Conservation (phyloP, 2,329 filamentous ascomycete species). For the Beauveria brongniartii region DNA sequence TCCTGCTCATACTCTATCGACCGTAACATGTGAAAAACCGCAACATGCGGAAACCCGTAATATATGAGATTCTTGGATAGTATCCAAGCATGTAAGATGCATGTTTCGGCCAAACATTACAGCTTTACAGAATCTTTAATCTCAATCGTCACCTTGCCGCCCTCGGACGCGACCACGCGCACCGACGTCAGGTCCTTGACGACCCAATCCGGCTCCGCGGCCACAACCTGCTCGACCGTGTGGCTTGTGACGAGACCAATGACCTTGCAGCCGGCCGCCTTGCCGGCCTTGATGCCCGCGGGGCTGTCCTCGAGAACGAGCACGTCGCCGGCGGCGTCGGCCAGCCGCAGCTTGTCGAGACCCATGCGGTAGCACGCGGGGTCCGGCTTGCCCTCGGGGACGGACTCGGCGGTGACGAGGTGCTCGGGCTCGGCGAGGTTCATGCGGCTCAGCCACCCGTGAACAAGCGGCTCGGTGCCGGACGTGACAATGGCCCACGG, state of each 20-base stretch:
- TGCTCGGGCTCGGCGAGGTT: conserved; percentile 56
- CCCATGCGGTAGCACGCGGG: conserved; percentile 67
- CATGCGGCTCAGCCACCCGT: conserved; percentile 64
- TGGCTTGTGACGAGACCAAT: conserved; percentile 82
- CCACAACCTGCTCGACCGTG: conserved; percentile 59
- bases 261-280: conserved; percentile 78
- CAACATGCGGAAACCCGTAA: too few species aligned
- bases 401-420: conserved; percentile 69
- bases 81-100: not conserved
- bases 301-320: conserved; percentile 87
- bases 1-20: too few species aligned
- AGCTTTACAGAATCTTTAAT: conserved; percentile 51
- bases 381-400: conserved; percentile 68
- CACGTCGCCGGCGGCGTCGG: conserved; percentile 40
- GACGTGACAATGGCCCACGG: conserved; percentile 86
- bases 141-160: conserved; percentile 57
- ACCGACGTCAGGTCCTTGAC: conserved; percentile 72
- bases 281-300: conserved; percentile 74
- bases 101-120: not conserved
- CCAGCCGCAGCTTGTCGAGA: conserved; percentile 49
- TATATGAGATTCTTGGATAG: too few species aligned
- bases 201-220: conserved; percentile 81
- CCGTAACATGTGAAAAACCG: too few species aligned
- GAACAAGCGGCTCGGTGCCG: conserved; percentile 58
- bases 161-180: conserved; percentile 48